Conservation (phyloP, 2,329 filamentous ascomycete genomes). For the Ceratocystis colombiana region DNA sequence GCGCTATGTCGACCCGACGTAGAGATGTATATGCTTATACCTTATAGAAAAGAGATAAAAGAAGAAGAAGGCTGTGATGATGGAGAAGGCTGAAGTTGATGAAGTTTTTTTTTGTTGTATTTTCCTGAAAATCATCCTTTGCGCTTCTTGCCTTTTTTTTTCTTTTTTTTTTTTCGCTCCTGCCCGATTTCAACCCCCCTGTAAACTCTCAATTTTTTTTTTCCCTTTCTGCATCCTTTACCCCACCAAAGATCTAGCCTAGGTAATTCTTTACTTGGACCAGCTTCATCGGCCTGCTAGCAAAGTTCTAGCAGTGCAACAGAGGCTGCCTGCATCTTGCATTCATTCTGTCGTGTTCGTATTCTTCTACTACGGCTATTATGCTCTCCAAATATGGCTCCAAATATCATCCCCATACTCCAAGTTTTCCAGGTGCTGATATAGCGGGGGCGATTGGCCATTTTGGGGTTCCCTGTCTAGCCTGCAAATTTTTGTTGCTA, state of each 20-base stretch:
- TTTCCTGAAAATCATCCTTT: not conserved
- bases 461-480: not conserved
- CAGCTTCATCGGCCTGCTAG: too few species aligned
- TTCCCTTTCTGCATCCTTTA: not conserved
- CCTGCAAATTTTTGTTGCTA: not conserved
- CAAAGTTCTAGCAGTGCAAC: too few species aligned
- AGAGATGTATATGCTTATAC: not conserved
- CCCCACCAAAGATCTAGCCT: not conserved
- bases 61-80: not conserved
- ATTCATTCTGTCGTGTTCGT: too few species aligned
- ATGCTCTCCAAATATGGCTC: too few species aligned
- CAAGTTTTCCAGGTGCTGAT: not conserved
- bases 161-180: not conserved
- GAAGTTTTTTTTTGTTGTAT: slow-evolving; percentile 13
- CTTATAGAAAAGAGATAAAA: not conserved
- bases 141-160: slow-evolving; percentile 13
- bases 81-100: not conserved
- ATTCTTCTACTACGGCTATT: not conserved
- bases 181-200: slow-evolving; percentile 7
- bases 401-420: not conserved
- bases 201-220: slow-evolving; percentile 7
- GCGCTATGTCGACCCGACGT: not conserved
- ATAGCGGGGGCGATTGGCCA: not conserved
- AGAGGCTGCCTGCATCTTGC: too few species aligned
- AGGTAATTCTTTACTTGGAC: too few species aligned